Conservation (phyloP, 495 filamentous ascomycete genomes). For the Clohesyomyces aquaticus region DNA sequence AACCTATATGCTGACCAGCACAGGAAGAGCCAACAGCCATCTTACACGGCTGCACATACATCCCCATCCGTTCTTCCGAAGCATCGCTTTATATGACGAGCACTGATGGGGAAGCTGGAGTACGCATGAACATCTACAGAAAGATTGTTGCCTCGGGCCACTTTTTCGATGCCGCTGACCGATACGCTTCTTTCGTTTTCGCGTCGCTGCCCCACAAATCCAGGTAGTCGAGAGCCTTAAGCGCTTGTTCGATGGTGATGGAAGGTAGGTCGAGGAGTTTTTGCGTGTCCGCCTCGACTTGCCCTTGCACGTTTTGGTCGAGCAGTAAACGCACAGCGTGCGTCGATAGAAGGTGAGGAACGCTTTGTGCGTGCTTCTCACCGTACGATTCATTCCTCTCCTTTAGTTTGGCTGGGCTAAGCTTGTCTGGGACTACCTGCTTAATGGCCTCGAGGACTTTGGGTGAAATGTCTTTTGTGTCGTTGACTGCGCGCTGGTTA, state of each 20-base stretch:
- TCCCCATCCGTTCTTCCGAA: too few species aligned
- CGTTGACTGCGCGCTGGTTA: constrained; percentile 59
- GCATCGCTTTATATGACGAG: not conserved
- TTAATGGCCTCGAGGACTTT: constrained; percentile 69
- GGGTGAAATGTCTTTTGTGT: constrained; percentile 59
- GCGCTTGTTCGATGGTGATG: constrained; percentile 64
- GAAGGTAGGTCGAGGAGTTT: constrained; percentile 58
- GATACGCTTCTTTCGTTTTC: constrained; percentile 58
- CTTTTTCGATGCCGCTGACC: constrained; percentile 64
- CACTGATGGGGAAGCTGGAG: not conserved
- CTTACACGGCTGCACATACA: too few species aligned
- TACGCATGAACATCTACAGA: too few species aligned
- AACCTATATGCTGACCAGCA: too few species aligned
- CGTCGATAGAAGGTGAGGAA: constrained; percentile 64
- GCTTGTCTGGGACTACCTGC: constrained; percentile 64
- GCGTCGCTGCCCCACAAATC: constrained; percentile 62
- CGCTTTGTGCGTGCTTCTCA: constrained; percentile 63
- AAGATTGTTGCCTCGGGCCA: constrained; percentile 75
- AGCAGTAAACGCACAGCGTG: constrained; percentile 64
- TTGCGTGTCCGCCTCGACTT: constrained; percentile 64
- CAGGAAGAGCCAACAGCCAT: too few species aligned
- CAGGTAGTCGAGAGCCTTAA: constrained; percentile 62
- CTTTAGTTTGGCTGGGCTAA: constrained; percentile 59
- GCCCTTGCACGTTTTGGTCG: constrained; percentile 57
- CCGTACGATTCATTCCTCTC: constrained; percentile 71